These are phyloP conservation scores for Porpolomopsis calyptriformis DNA, from an alignment of 768 basidiomycete genomes.

Conservation along the genomic window DNA sequence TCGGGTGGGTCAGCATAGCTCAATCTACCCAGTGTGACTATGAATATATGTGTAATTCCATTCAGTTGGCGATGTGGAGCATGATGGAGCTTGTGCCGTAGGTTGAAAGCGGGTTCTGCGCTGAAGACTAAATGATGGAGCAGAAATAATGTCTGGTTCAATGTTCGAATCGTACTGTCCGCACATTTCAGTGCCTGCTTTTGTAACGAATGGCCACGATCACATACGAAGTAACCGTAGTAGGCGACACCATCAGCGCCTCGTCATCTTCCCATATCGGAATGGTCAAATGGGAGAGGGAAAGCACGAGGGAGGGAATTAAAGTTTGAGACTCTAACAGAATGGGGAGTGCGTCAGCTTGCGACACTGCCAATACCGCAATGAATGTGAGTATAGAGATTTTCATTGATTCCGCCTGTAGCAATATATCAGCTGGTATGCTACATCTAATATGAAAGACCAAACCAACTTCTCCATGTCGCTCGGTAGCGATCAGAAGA, in stretches of 20 bases:
- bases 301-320: slow-evolving; percentile 55
- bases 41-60: slow-evolving; percentile 58
- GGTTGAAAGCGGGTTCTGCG: slow-evolving; percentile 34
- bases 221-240: slow-evolving; percentile 28
- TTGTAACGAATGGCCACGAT: neutral
- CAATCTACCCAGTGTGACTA: slow-evolving; percentile 66
- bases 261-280: slow-evolving; percentile 62
- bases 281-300: slow-evolving; percentile 39
- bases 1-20: slow-evolving; percentile 58
- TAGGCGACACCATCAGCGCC: slow-evolving; percentile 25
- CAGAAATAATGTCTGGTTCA: slow-evolving; percentile 46
- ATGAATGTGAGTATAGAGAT: slow-evolving; percentile 31
- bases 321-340: slow-evolving; percentile 41
- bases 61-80: slow-evolving; percentile 46
- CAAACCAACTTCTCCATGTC: slow-evolving; percentile 33
- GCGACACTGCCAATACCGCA: slow-evolving; percentile 29
- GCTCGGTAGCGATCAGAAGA: slow-evolving; percentile 34
- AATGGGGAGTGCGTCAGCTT: slow-evolving; percentile 26
- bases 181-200: slow-evolving; percentile 1
- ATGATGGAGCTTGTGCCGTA: slow-evolving; percentile 49
- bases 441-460: slow-evolving; percentile 3
- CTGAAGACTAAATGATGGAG: slow-evolving; percentile 55
- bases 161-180: slow-evolving; percentile 37
- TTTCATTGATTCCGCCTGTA: slow-evolving; percentile 21
- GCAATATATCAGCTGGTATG: neutral